Evolutionary conservation across 331 rosid species (phyloP), one percentile per base, ranked within the genome.

Genomic region (Saraca asoca): DNA sequence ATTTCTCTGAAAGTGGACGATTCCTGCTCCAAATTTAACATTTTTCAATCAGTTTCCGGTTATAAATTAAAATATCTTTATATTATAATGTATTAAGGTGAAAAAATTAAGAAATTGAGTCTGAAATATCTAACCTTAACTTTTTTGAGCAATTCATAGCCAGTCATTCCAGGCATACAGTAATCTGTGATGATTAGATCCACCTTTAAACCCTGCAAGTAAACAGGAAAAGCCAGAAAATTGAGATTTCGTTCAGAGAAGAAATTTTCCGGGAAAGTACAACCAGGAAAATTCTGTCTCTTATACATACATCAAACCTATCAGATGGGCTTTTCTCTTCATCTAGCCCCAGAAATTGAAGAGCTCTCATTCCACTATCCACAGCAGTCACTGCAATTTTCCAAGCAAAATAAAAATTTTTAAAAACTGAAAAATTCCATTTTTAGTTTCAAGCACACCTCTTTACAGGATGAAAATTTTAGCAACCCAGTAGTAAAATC

Each of bases 91-190:
- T 41, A 56, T 4, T 7, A 10, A 42, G 9, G 16, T 24, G 31
- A 24, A 39, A 12, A 9, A 33, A 10, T 44, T 33, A 37, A 29
- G 54, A 16, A 18, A 33, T 29, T 20, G 5, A 35, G 35, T 19
- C 4, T 9, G 34, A 34, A 17, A 46, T 60, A 20, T 58, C 48
- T 29, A 14, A 85, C 91, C 86, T 88, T 88, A 7, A 88, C 84
- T 70, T 83, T 86, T 80, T 88, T 88, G 20, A 88, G 87, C 58
- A 88, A 56, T 12, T 88, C 96, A 55, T 83, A 86, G 5, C 96
- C 96, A 13, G 92, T 86, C 96, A 88, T 88, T 56, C 88, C 92
- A 19, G 95, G 92, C 95, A 88, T 88, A 31, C 95, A 88, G 55
- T 88, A 88, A 42, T 88, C 95, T 0, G 95, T 88, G 35, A 88